Base-by-base conservation (phyloP, 257 asterid genomes). In the Solanum pimpinellifolium region DNA sequence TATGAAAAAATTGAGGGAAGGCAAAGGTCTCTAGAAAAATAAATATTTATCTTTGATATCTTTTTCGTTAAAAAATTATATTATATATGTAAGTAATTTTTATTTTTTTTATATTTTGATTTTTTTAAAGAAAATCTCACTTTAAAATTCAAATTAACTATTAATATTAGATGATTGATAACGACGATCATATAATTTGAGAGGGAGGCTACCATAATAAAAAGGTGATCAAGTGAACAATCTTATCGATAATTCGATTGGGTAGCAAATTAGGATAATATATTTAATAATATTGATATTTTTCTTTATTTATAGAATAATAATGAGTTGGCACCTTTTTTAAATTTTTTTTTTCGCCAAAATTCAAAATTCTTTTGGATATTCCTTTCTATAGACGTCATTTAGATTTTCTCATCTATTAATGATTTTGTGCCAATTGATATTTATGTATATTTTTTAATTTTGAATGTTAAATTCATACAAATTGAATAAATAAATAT, bases 71-170 rank as follows among this genome's bases (percentile, higher is more conserved):
- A 6, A 46, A 46, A 46, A 11, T 6, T 46, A 46, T 12, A 46
- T 13, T 47, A 7, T 47, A 4, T 47, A 13, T 6, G 1, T 47
- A 47, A 16, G 6, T 47, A 47, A 13, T 6, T 47, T 47, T 47
- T 46, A 4, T 1, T 46, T 11, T 11, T 6, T 56, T 18, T 56
- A 7, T 18, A 56, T 18, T 56, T 18, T 56, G 2, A 56, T 2
- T 56, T 2, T 56, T 0, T 7, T 56, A 2, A 18, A 1, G 3
- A 56, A 56, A 56, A 56, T 20, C 2, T 2, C 10, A 56, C 0
- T 56, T 4, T 0, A 3, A 7, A 10, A 56, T 2, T 18, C 3
- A 9, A 21, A 21, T 0, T 21, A 60, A 21, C 2, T 20, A 20
- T 59, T 6, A 60, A 9, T 23, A 21, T 60, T 60, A 60, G 2